Conservation (phyloP, 1,284 basidiomycete species). For the Cystobasidium pallidum region DNA sequence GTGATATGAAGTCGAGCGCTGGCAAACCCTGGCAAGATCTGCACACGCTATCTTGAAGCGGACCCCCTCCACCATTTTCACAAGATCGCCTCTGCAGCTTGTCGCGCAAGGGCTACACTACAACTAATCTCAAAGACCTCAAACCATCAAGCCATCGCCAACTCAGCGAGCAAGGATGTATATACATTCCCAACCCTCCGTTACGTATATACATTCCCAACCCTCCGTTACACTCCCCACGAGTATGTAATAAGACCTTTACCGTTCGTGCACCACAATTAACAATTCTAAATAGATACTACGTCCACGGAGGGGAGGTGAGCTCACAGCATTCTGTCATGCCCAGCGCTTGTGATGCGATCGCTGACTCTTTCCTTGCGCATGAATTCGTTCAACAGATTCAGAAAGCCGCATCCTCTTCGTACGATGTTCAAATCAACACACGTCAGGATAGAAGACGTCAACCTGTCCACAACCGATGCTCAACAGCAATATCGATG, state of each 20-base stretch:
- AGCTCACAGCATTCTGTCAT: background rate
- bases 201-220: too few species aligned
- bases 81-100: background rate
- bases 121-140: background rate
- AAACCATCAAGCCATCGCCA: background rate
- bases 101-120: background rate
- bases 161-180: background rate
- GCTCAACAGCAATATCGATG: too few species aligned
- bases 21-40: constrained; percentile 36
- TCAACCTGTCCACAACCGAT: too few species aligned
- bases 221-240: too few species aligned
- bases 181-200: too few species aligned
- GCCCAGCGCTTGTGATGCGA: background rate
- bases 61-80: background rate
- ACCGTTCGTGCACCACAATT: background rate
- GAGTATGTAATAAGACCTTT: background rate
- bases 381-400: background rate
- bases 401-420: constrained; percentile 9
- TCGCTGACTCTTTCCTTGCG: background rate
- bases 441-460: too few species aligned
- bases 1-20: background rate
- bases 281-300: background rate
- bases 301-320: constrained; percentile 13
- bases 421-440: constrained; percentile 18
- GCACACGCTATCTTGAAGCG: constrained; percentile 7